phyloP scores from a whole-genome alignment of 352 stramenopile species.

The Paralagenidium karlingii region DNA sequence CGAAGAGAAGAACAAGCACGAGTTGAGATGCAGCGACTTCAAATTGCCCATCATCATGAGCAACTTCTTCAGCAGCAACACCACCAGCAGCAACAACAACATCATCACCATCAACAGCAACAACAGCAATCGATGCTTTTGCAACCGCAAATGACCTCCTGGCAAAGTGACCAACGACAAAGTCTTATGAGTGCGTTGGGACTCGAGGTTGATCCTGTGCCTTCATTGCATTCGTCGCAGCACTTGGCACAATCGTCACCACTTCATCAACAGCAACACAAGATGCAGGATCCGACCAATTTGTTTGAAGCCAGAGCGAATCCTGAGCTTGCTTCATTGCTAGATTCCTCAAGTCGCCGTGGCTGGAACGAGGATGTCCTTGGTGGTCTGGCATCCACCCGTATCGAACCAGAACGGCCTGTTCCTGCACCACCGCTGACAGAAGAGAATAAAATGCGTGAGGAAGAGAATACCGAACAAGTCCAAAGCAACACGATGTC shows the following conservation, averaged over 20 bases:
- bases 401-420: no score
- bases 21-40: slow-evolving; percentile 69
- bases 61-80: slow-evolving; percentile 43
- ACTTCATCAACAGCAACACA: not conserved
- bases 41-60: slow-evolving; percentile 58
- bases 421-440: no score
- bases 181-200: not conserved
- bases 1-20: slow-evolving; percentile 69
- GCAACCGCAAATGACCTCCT: slow-evolving; percentile 32
- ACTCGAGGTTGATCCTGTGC: not conserved
- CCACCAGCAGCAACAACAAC: slow-evolving; percentile 25
- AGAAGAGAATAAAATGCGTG: no score
- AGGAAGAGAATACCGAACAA: no score
- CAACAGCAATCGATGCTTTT: slow-evolving; percentile 39
- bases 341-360: no score
- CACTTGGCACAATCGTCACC: not conserved
- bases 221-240: not conserved
- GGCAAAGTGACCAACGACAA: not conserved
- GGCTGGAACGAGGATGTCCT: no score
- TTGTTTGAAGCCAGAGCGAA: not conserved
- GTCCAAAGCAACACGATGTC: no score
- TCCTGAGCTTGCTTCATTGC: no score
- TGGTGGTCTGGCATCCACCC: no score
- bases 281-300: not conserved
- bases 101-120: slow-evolving; percentile 18